Percentiles rank a stretch among this genome's conserved stretches.
Evolutionary conservation across 139 green algal genomes (phyloP).

Genomic region (Mesotaenium endlicherianum): DNA sequence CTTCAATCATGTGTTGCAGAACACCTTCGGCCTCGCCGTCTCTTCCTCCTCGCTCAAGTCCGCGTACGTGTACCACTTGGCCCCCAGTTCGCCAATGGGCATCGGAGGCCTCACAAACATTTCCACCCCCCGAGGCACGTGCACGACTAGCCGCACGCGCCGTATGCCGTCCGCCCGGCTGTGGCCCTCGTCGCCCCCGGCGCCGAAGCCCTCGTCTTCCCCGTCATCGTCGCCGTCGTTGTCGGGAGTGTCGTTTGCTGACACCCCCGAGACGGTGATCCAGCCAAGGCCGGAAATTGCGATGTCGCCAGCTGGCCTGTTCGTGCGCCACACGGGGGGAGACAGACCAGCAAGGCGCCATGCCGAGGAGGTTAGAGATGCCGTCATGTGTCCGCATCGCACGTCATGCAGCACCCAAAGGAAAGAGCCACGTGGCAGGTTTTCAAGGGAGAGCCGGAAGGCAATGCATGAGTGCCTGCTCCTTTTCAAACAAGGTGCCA

Average conservation of each 20-base stretch:
- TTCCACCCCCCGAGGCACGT: constrained; percentile 78
- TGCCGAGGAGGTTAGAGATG: too few species aligned
- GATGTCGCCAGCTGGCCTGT: constrained; percentile 34
- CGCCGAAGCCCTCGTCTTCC: background rate
- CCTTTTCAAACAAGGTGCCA: too few species aligned
- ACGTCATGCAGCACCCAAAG: too few species aligned
- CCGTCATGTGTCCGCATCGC: too few species aligned
- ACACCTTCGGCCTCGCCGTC: background rate
- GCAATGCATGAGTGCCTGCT: too few species aligned
- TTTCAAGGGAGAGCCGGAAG: too few species aligned
- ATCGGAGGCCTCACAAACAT: constrained; percentile 79
- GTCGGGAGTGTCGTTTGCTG: background rate
- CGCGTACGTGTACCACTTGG: constrained; percentile 23
- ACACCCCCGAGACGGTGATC: background rate
- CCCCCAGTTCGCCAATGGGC: constrained; percentile 54
- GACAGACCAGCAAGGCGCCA: background rate
- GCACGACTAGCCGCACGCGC: constrained; percentile 61
- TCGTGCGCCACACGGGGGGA: background rate
- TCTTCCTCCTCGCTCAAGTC: constrained; percentile 34
- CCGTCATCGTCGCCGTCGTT: background rate
- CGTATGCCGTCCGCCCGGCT: background rate
- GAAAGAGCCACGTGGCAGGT: too few species aligned
- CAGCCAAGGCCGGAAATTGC: constrained; percentile 42
- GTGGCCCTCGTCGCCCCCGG: background rate
- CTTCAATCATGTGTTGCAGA: too few species aligned